phyloP scores from a whole-genome alignment of 1,139 yeast genomes.

The Kodamaea suecica region DNA sequence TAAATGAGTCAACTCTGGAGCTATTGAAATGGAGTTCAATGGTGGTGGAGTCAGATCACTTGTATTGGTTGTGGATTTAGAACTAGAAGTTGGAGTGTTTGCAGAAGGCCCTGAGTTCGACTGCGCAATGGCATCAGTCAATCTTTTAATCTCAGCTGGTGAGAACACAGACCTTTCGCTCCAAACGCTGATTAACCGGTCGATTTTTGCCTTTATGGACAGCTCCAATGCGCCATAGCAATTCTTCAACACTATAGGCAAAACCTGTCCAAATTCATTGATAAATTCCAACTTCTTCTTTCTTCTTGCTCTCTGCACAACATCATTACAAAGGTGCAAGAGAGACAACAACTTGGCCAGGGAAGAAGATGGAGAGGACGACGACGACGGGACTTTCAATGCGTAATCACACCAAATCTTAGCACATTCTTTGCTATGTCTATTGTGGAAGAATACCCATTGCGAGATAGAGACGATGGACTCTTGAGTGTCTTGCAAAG shows the following conservation, averaged over 20 bases:
- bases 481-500: constrained; percentile 75
- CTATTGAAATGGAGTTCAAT: constrained; percentile 17
- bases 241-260: constrained; percentile 35
- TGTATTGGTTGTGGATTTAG: constrained; percentile 3
- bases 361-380: constrained; percentile 37
- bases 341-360: constrained; percentile 50
- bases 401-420: constrained; percentile 57
- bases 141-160: constrained; percentile 37
- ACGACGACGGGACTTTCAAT: constrained; percentile 16
- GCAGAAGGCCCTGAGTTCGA: constrained; percentile 10
- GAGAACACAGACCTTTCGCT: constrained; percentile 60
- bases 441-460: constrained; percentile 79
- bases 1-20: constrained; percentile 39
- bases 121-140: constrained; percentile 35
- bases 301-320: constrained; percentile 76
- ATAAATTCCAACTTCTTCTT: constrained; percentile 60
- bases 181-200: constrained; percentile 73
- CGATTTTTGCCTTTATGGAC: constrained; percentile 52
- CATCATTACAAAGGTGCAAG: constrained; percentile 77
- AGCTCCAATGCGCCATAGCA: constrained; percentile 35
- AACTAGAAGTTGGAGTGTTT: constrained; percentile 6
- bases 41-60: neutral
- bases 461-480: constrained; percentile 80
- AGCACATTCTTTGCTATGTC: constrained; percentile 61
- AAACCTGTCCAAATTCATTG: constrained; percentile 51